Base-by-base conservation (phyloP, 768 basidiomycete genomes). In the Boletus reticuloceps region DNA sequence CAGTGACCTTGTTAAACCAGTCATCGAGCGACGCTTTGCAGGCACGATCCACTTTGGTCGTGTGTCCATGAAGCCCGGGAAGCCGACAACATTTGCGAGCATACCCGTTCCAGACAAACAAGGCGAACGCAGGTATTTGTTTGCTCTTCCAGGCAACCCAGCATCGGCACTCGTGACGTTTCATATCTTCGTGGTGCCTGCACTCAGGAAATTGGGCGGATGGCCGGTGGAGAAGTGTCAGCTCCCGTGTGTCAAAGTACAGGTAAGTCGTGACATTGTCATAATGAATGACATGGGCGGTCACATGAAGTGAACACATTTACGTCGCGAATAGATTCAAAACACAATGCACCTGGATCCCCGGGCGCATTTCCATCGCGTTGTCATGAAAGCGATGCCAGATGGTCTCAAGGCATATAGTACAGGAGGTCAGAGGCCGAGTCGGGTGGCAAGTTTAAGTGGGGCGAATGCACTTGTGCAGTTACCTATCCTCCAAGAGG, bases 51-150 rank as follows among this genome's bases (percentile, higher is more conserved):
- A 94, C 64, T 94, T 96, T 66, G 93, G 93, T 2, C 80, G 92
- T 9, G 89, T 94, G 49, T 82, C 82, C 25, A 82, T 93, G 64
- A 91, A 91, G 62, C 85, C 85, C 1, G 93, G 91, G 8, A 94
- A 94, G 65, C 92, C 93, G 4, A 96, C 93, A 3, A 93, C 92
- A 6, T 94, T 95, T 58, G 93, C 92, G 1, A 88, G 83, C 14
- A 77, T 94, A 25, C 86, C 88, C 0, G 64, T 72, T 9, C 61
- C 68, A 4, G 64, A 67, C 27, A 64, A 67, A 11, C 55, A 58
- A 19, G 64, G 66, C 19, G 69, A 59, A 7, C 64, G 68, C 31
- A 91, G 87, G 61, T 84, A 85, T 5, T 64, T 91, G 12, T 95
- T 96, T 64, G 91, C 90, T 1, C 79, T 96, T 2, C 93, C 93